Evolutionary conservation across 345 rosid genomes (phyloP).

Genomic region (Citrus cavaleriei): DNA sequence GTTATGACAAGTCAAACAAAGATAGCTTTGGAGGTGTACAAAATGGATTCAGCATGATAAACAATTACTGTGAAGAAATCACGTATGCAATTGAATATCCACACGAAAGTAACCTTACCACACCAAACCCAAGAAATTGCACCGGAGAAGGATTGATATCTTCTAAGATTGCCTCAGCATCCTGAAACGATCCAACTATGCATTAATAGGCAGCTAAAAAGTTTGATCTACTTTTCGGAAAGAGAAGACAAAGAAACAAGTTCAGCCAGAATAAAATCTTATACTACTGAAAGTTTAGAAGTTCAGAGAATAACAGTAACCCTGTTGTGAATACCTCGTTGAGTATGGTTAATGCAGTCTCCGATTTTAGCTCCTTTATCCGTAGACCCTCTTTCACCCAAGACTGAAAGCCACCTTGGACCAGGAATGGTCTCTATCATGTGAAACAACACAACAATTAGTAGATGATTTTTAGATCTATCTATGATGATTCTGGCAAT

Average conservation of each 20-base stretch:
- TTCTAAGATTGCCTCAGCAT: conserved; percentile 89
- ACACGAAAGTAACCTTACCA: conserved; percentile 47
- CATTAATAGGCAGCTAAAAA: neutral
- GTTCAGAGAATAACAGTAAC: neutral
- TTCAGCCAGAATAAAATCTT: neutral
- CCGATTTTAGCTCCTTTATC: conserved; percentile 75
- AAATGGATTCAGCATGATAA: neutral
- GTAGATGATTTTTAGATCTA: neutral
- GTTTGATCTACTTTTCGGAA: neutral
- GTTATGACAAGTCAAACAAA: neutral
- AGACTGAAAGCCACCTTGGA: conserved; percentile 83
- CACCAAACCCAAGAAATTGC: conserved; percentile 63
- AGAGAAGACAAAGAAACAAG: neutral
- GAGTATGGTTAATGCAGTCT: conserved; percentile 69
- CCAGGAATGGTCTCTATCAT: conserved; percentile 69
- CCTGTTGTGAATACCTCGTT: conserved; percentile 54
- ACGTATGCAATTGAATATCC: neutral
- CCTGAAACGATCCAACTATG: conserved; percentile 42
- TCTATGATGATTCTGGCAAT: neutral
- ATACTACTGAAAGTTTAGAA: neutral
- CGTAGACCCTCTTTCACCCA: conserved; percentile 80
- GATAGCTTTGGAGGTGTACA: neutral
- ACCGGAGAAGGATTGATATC: conserved; percentile 71
- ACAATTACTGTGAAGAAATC: neutral
- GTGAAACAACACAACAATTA: conserved; percentile 16